Evolutionary conservation across 805 yeast genomes (phyloP), one percentile per base, ranked within the genome.

Genomic region (Hemisphaericaspora nanyangensis): DNA sequence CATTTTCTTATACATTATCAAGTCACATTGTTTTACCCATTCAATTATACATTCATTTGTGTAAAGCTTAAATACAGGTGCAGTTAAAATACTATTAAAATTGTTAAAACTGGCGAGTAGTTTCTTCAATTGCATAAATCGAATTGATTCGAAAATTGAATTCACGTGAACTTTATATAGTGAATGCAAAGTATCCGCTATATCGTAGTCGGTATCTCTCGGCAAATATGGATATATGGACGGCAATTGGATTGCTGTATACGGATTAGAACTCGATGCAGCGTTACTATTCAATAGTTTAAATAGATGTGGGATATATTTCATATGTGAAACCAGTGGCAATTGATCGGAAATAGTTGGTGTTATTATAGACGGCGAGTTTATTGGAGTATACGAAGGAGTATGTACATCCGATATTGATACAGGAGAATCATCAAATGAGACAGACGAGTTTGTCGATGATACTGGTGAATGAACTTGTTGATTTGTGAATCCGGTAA

Each of bases 1-100:
- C 54, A 74, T 60, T 3, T 68, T 52, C 30, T 64, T 65, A 59
- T 82, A 85, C 61, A 82, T 72, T n/a, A 74, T 63, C 43, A 72
- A 51, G 56, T 88, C 95, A 54, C 88, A 83, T 34, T 73, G 63
- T 24, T 69, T 50, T n/a, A 84, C 70, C 95, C 95, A 87, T 12
- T 71, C 71, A 5, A 68, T 50, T 11, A 79, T 50, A 6, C 62
- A 58, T 11, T 74, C 74, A 8, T 74, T 63, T 6, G 68, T 68
- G 52, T 80, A 75, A 17, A 86, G 60, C 48, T 75, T 75, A 52
- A 72, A 75, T 29, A 80, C 83, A 3, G 85, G 84, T 0, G 78
- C 67, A 0, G 89, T 78, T 38, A 86, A 67, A 1, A 77, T 68
- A 12, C 68, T 60, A 40, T 65, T 74, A 56, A 79, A 85, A 7